phyloP scores from a whole-genome alignment of 768 basidiomycete species.

The Galerina marginata region DNA sequence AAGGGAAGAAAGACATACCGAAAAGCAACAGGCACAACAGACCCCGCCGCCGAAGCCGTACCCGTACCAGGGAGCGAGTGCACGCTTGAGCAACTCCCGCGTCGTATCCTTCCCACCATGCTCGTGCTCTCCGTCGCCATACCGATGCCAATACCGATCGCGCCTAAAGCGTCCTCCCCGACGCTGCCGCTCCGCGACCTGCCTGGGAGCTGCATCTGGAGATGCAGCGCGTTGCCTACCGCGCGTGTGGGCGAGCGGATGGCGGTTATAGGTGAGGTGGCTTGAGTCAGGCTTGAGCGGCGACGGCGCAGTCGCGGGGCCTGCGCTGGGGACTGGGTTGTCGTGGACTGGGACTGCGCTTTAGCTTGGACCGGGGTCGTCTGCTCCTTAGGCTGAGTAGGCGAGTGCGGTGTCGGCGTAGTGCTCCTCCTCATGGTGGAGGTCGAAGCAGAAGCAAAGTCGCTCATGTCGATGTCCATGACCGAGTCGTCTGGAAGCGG shows the following conservation, averaged over 20 bases:
- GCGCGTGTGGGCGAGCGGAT: slow-evolving; percentile 64
- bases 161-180: slow-evolving; percentile 21
- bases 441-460: not conserved
- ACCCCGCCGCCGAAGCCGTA: not conserved
- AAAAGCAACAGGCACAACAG: slow-evolving; percentile 1
- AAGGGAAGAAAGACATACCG: slow-evolving; percentile 23
- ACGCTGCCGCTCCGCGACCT: slow-evolving; percentile 55
- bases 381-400: slow-evolving; percentile 19
- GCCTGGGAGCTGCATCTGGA: slow-evolving; percentile 47
- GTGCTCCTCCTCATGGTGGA: slow-evolving; percentile 25
- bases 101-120: slow-evolving; percentile 58
- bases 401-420: slow-evolving; percentile 27
- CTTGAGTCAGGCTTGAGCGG: slow-evolving; percentile 65
- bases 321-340: slow-evolving; percentile 7
- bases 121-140: slow-evolving; percentile 43
- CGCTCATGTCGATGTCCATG: slow-evolving; percentile 26
- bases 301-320: slow-evolving; percentile 59
- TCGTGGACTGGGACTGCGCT: slow-evolving; percentile 23
- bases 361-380: slow-evolving; percentile 15
- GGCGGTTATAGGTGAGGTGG: slow-evolving; percentile 55
- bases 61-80: slow-evolving; percentile 2
- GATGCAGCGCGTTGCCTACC: slow-evolving; percentile 54
- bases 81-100: slow-evolving; percentile 53
- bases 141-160: slow-evolving; percentile 23
- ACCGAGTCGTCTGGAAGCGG: slow-evolving; percentile 18